Evolutionary conservation across 106 monocot species (phyloP).

Genomic region (Chionographis japonica): DNA sequence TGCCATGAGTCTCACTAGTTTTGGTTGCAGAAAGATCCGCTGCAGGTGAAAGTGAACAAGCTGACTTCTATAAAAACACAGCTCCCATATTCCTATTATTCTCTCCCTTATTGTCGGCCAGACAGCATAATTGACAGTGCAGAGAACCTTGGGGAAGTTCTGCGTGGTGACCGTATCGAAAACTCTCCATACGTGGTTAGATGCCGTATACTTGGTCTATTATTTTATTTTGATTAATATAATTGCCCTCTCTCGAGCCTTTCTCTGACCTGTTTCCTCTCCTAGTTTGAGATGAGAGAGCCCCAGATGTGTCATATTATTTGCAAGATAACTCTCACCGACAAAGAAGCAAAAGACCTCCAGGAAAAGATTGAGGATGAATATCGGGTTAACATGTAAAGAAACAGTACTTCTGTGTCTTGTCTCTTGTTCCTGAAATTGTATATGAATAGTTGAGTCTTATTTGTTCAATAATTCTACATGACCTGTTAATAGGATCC

Average conservation of each 20-base stretch:
- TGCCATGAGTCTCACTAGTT: background rate
- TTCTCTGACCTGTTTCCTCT: background rate
- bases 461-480: constrained; percentile 4
- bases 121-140: constrained; percentile 82
- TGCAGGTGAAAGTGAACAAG: constrained; percentile 94
- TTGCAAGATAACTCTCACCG: constrained; percentile 56
- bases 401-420: background rate
- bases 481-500: constrained; percentile 56
- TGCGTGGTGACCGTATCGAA: constrained; percentile 97
- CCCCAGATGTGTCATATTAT: constrained; percentile 73
- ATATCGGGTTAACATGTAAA: constrained; percentile 91
- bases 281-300: constrained; percentile 95
- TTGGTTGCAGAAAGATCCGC: constrained; percentile 67
- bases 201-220: background rate
- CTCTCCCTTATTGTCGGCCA: constrained; percentile 86
- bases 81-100: constrained; percentile 95
- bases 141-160: constrained; percentile 97
- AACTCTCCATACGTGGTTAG: constrained; percentile 93
- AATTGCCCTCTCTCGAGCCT: background rate
- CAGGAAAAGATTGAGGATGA: constrained; percentile 96
- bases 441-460: background rate
- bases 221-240: background rate
- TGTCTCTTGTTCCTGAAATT: constrained; percentile 4
- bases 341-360: constrained; percentile 63
- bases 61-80: constrained; percentile 94